Conservation (phyloP, 345 rosid genomes). For the Linum lewisii region DNA sequence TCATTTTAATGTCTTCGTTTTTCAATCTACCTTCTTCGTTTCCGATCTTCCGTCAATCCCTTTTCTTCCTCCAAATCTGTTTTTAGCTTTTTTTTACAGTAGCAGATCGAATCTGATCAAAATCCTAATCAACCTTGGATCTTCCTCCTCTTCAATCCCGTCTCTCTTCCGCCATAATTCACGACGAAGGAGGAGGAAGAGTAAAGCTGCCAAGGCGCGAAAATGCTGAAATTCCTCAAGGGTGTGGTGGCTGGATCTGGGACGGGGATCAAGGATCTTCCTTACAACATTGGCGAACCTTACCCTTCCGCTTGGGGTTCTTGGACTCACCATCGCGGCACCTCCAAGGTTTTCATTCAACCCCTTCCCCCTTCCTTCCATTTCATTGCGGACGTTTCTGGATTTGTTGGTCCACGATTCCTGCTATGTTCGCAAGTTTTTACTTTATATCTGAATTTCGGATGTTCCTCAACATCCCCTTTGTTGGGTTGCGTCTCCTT, state of each 20-base stretch:
- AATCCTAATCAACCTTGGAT: neutral
- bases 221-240: constrained; percentile 81
- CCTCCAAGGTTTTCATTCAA: constrained; percentile 55
- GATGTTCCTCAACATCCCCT: neutral
- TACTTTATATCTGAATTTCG: neutral
- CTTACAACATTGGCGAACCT: constrained; percentile 85
- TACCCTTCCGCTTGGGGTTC: constrained; percentile 91
- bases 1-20: too few species aligned
- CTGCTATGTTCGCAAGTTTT: too few species aligned
- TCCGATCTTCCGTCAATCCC: neutral
- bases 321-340: constrained; percentile 89
- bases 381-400: neutral
- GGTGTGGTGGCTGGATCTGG: constrained; percentile 96
- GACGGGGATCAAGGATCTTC: constrained; percentile 89
- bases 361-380: too few species aligned
- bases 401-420: neutral
- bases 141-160: neutral
- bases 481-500: too few species aligned
- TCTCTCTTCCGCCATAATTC: neutral
- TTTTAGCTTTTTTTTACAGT: neutral
- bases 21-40: neutral
- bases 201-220: neutral
- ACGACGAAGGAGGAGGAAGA: neutral
- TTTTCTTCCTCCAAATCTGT: neutral
- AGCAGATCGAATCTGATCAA: neutral